A percentile compares a stretch with the other conserved stretches of the same genome.
These are phyloP conservation scores for Fusarium odoratissimum DNA, from an alignment of 2,329 filamentous ascomycete genomes.

Conservation along the genomic window DNA sequence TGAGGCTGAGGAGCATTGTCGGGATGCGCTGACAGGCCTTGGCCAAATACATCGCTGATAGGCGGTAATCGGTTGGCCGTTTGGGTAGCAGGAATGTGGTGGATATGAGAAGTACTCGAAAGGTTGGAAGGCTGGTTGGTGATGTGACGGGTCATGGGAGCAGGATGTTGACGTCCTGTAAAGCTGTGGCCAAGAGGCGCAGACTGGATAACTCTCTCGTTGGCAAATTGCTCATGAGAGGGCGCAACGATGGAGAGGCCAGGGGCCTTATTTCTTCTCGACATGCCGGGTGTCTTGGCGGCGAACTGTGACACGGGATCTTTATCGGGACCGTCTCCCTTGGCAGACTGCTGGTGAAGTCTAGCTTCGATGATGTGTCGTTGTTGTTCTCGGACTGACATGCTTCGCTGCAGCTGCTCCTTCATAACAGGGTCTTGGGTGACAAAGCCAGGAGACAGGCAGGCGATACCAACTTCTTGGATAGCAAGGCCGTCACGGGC, in stretches of 20 bases:
- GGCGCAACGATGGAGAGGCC: constrained; percentile 96
- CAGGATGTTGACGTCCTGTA: constrained; percentile 85
- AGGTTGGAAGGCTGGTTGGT: constrained; percentile 85
- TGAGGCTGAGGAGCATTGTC: constrained; percentile 57
- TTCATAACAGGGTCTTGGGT: constrained; percentile 98
- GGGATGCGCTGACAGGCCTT: constrained; percentile 74
- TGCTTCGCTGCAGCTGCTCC: constrained; percentile 92
- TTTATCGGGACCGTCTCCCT: constrained; percentile 74
- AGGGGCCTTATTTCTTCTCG: constrained; percentile 81
- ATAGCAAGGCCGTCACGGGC: constrained; percentile 83
- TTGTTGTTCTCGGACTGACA: constrained; percentile 94
- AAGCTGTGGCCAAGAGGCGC: constrained; percentile 95
- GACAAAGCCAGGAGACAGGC: constrained; percentile 93
- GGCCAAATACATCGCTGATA: constrained; percentile 93
- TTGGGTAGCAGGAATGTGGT: constrained; percentile 87
- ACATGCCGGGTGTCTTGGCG: constrained; percentile 79
- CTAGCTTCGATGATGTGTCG: constrained; percentile 93
- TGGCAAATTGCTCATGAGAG: constrained; percentile 89
- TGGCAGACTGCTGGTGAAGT: constrained; percentile 87
- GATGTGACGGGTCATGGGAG: constrained; percentile 80
- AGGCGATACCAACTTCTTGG: constrained; percentile 93
- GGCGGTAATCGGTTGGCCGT: constrained; percentile 93
- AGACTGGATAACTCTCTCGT: constrained; percentile 96
- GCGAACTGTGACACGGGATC: constrained; percentile 63
- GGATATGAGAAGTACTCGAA: constrained; percentile 87